A percentile compares a stretch with the other conserved stretches of the same genome.
These are phyloP conservation scores for Leishmania aethiopica DNA, from an alignment of 208 protist genomes.

Conservation along the genomic window DNA sequence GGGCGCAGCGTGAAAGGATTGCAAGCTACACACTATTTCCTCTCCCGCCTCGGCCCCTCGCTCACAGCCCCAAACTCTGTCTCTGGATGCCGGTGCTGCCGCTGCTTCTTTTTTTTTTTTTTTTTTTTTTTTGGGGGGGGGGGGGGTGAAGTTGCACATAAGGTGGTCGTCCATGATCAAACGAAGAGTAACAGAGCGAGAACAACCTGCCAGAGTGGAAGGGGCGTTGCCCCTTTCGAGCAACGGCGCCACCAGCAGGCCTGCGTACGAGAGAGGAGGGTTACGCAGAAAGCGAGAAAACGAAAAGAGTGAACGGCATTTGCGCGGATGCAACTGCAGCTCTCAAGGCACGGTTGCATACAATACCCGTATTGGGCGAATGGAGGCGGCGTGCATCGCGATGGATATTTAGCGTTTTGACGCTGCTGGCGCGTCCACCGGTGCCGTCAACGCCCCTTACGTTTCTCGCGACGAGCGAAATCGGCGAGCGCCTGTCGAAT, in stretches of 20 bases:
- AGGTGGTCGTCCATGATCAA: background rate
- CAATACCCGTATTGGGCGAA: background rate
- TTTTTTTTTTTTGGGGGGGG: no score
- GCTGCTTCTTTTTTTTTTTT: background rate
- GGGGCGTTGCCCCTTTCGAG: background rate
- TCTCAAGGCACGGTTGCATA: background rate
- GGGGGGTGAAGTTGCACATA: no score
- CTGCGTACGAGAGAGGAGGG: background rate
- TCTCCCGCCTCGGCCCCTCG: background rate
- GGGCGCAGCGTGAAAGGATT: background rate
- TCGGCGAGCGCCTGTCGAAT: slow-evolving; percentile 47
- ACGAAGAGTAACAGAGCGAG: background rate
- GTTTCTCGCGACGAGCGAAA: slow-evolving; percentile 51
- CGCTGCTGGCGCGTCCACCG: background rate
- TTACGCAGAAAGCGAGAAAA: background rate
- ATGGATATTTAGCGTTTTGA: background rate
- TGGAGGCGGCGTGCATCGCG: background rate
- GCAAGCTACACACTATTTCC: background rate
- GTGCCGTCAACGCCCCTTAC: slow-evolving; percentile 37
- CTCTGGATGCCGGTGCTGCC: background rate
- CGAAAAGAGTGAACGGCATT: background rate
- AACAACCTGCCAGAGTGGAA: background rate
- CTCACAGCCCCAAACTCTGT: background rate
- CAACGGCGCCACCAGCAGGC: background rate
- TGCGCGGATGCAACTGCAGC: background rate